Percentiles rank a stretch among this genome's conserved stretches.
These are phyloP conservation scores for Tolypocladium ophioglossoides DNA, from an alignment of 2,329 filamentous ascomycete species.

Conservation along the genomic window DNA sequence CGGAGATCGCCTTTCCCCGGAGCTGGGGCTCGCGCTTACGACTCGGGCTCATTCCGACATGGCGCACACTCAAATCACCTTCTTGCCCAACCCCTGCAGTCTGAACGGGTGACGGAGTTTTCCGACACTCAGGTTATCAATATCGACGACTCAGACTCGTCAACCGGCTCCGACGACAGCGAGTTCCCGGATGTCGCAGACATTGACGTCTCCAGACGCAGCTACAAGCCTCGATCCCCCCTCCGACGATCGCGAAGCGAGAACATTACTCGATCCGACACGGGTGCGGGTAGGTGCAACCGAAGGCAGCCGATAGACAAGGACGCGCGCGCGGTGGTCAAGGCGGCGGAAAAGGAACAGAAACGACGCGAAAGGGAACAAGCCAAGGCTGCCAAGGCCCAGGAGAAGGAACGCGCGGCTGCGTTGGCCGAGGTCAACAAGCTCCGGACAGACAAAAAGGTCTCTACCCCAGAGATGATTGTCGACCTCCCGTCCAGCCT, in stretches of 20 bases:
- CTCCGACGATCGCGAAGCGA: slow-evolving; percentile 22
- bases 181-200: slow-evolving; percentile 37
- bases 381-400: slow-evolving; percentile 49
- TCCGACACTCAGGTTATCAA: slow-evolving; percentile 16
- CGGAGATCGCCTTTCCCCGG: background rate
- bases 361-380: slow-evolving; percentile 47
- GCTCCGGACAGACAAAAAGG: slow-evolving; percentile 60
- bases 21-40: no score
- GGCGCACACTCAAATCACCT: background rate
- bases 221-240: slow-evolving; percentile 7
- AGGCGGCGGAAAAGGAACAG: slow-evolving; percentile 37
- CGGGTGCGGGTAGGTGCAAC: background rate
- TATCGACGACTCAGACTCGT: slow-evolving; percentile 23
- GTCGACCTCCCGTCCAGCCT: slow-evolving; percentile 55
- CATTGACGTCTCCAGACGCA: slow-evolving; percentile 21
- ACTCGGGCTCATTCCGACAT: background rate
- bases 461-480: slow-evolving; percentile 68
- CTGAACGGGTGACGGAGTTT: background rate
- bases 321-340: background rate
- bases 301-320: background rate
- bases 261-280: slow-evolving; percentile 2
- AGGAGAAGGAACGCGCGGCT: slow-evolving; percentile 52
- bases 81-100: background rate
- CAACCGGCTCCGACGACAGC: slow-evolving; percentile 29
- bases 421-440: slow-evolving; percentile 67